Conservation (phyloP, 768 basidiomycete genomes). For the Termitomyces sp. region DNA sequence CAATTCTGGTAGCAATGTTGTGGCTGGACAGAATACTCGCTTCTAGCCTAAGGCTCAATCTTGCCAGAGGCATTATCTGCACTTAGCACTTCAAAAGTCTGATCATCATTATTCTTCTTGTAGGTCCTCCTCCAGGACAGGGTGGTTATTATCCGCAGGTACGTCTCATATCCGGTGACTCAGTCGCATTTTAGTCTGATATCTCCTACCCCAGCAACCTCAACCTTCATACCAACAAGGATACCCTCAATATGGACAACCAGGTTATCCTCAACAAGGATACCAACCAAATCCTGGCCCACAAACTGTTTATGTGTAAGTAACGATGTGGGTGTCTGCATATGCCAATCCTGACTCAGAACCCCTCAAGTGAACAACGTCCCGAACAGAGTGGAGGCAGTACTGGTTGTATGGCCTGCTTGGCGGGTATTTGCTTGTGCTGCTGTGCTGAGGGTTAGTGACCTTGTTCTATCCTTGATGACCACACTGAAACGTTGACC, state of each 20-base stretch:
- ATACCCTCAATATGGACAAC: slow-evolving; percentile 32
- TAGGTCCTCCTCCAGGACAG: slow-evolving; percentile 51
- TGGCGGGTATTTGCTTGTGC: slow-evolving; percentile 59
- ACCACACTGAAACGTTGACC: slow-evolving; percentile 8
- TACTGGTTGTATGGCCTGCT: slow-evolving; percentile 55
- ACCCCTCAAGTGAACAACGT: slow-evolving; percentile 41
- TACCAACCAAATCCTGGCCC: slow-evolving; percentile 52
- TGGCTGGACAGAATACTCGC: not conserved
- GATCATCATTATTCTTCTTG: slow-evolving; percentile 3
- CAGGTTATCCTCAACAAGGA: slow-evolving; percentile 46
- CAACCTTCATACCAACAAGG: slow-evolving; percentile 56
- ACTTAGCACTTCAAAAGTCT: not conserved
- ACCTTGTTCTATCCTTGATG: not conserved
- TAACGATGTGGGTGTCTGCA: not conserved
- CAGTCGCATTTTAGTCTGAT: not conserved
- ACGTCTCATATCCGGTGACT: not conserved
- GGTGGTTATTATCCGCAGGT: slow-evolving; percentile 67
- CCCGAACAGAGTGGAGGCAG: slow-evolving; percentile 38
- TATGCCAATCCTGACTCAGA: not conserved
- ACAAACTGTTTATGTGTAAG: slow-evolving; percentile 79
- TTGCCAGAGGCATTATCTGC: no score
- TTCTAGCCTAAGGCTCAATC: not conserved
- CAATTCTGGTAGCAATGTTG: not conserved
- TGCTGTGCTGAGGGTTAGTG: slow-evolving; percentile 66
- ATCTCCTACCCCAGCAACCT: slow-evolving; percentile 45